These are phyloP conservation scores for Dictyophora rubrovolvata DNA, from an alignment of 768 basidiomycete species.

Conservation along the genomic window DNA sequence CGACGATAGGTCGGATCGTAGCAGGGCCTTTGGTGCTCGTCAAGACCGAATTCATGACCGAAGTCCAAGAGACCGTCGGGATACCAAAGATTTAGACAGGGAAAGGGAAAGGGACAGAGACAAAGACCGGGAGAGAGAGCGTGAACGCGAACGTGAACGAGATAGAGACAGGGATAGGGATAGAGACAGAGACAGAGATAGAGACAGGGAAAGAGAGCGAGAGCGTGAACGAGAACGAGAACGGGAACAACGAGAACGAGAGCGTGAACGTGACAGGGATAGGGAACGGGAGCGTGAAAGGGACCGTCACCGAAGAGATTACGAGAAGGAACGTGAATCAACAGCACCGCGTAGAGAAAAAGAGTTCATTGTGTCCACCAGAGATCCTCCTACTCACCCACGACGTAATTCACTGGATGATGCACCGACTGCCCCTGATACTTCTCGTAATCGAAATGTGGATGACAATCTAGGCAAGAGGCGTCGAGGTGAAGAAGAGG, in stretches of 20 bases:
- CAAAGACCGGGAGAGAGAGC: constrained; percentile 22
- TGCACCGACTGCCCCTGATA: constrained; percentile 50
- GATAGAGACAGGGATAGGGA: constrained; percentile 18
- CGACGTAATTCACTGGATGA: constrained; percentile 33
- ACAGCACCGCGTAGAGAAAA: constrained; percentile 54
- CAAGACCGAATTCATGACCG: constrained; percentile 25
- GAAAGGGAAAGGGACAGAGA: constrained; percentile 40
- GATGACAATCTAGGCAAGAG: constrained; percentile 61
- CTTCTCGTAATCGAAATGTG: constrained; percentile 39
- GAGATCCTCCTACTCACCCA: constrained; percentile 24
- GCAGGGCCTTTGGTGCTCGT: neutral
- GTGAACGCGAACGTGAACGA: constrained; percentile 16
- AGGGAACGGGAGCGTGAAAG: constrained; percentile 18
- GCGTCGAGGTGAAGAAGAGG: constrained; percentile 67
- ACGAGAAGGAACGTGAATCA: constrained; percentile 4
- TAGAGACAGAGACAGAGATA: constrained; percentile 12
- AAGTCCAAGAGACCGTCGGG: constrained; percentile 36
- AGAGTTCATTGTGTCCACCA: constrained; percentile 28
- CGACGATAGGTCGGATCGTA: constrained; percentile 37
- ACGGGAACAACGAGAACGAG: constrained; percentile 15
- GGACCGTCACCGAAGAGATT: constrained; percentile 7
- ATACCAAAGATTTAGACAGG: constrained; percentile 26
- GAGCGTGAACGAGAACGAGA: constrained; percentile 19
- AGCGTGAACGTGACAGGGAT: constrained; percentile 23
- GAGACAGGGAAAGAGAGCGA: constrained; percentile 18